Base-by-base conservation (phyloP, 345 rosid species). In the Toxicodendron radicans region DNA sequence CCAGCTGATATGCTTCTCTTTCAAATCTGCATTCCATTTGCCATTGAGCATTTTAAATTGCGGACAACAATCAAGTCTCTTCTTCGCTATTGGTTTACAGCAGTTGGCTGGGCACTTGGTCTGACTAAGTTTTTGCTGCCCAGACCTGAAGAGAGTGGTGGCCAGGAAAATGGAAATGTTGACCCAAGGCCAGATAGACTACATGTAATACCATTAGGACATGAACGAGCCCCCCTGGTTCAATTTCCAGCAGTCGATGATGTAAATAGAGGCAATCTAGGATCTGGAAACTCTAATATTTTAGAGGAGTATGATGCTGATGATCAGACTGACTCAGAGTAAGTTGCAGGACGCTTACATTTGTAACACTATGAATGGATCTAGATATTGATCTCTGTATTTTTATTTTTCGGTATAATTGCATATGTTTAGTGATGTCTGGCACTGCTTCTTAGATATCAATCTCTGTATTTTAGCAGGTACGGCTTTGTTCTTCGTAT, bases 1-100 rank as follows among this genome's bases (percentile, higher is more conserved):
- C 99, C 99, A 0, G 98, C 95, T 33, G 97, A 90, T 87, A 90
- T 93, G 95, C 99, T 96, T 72, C 91, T 96, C 69, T 93, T 96
- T 76, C 98, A 93, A 85, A 96, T 93, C 73, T 96, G 97, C 87
- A 88, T 92, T 69, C 99, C 97, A n/a, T 96, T 96, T 87, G 97
- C 95, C 46, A 81, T 93, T 73, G 92, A 93, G 80, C 97, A 96
- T 85, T 96, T 96, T 78, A 88, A 87, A 80, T 76, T 93, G 83
- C 90, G 98, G 82, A 85, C 95, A 58, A 90, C 98, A 67, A 83
- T 93, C 75, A 95, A 91, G 81, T 90, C 97, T 66, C 90, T 95
- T 71, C 90, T 95, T 64, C 95, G 75, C 80, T 95, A 90, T 78
- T 95, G 99, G 99, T 89, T 93, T 82, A 87, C 85, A 0, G 89